phyloP scores from a whole-genome alignment of 352 stramenopile genomes.

The Phytophthora sojae region DNA sequence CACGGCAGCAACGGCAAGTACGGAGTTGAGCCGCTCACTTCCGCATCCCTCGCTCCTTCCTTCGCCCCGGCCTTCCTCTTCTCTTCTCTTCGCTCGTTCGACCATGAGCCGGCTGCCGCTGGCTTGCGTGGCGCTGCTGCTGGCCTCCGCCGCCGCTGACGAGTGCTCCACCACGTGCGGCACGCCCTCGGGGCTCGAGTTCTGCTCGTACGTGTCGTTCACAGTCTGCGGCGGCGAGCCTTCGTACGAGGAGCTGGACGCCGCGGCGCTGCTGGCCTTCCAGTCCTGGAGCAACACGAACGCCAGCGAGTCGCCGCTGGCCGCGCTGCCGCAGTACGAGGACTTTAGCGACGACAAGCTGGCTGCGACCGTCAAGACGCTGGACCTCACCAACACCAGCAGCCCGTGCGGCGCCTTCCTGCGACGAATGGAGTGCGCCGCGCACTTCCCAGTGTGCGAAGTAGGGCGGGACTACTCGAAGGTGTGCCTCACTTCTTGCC shows the following conservation, averaged over 20 bases:
- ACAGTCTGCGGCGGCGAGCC: slow-evolving; percentile 63
- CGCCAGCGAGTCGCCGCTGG: slow-evolving; percentile 45
- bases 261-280: slow-evolving; percentile 48
- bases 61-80: neutral
- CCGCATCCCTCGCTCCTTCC: neutral
- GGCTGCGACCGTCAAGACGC: slow-evolving; percentile 38
- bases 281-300: slow-evolving; percentile 54
- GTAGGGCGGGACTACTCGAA: slow-evolving; percentile 74
- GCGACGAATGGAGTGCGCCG: slow-evolving; percentile 66
- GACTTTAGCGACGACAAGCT: slow-evolving; percentile 48
- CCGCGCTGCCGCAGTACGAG: slow-evolving; percentile 60
- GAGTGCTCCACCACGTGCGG: slow-evolving; percentile 84
- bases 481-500: slow-evolving; percentile 72
- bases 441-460: slow-evolving; percentile 85
- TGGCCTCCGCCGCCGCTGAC: slow-evolving; percentile 25
- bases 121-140: slow-evolving; percentile 15
- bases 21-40: slow-evolving; percentile 19
- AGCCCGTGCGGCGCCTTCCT: slow-evolving; percentile 70
- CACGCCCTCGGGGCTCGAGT: slow-evolving; percentile 71
- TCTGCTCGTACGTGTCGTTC: slow-evolving; percentile 86
- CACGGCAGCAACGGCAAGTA: too few species aligned
- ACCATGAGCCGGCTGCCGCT: slow-evolving; percentile 21
- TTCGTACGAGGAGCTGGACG: slow-evolving; percentile 73
- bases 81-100: slow-evolving; percentile 1
- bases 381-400: slow-evolving; percentile 74